Percentiles rank a stretch among this genome's conserved stretches.
These are phyloP conservation scores for Sporothrix brasiliensis DNA, from an alignment of 2,329 filamentous ascomycete species.

Conservation along the genomic window DNA sequence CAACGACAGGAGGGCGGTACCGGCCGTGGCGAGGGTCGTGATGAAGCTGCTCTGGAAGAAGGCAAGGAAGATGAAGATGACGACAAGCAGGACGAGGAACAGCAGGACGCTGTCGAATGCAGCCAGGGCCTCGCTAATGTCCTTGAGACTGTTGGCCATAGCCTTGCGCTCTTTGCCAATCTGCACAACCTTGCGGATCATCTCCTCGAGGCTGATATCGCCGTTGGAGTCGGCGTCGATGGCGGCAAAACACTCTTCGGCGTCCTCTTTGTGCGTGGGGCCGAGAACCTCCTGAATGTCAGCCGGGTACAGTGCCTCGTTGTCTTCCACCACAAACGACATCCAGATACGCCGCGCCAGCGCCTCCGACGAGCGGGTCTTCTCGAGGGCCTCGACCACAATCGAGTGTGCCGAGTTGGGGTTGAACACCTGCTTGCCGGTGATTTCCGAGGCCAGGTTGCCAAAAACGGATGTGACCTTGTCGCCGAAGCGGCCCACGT, in stretches of 20 bases:
- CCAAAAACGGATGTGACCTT: constrained; percentile 93
- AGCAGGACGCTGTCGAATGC: constrained; percentile 87
- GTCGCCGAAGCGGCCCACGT: constrained; percentile 80
- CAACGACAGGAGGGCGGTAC: constrained; percentile 89
- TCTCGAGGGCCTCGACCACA: constrained; percentile 86
- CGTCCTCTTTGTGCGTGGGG: constrained; percentile 69
- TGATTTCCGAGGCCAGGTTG: constrained; percentile 91
- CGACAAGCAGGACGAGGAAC: constrained; percentile 76
- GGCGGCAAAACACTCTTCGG: constrained; percentile 79
- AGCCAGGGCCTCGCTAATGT: constrained; percentile 90
- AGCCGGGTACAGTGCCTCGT: constrained; percentile 74
- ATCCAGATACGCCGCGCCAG: constrained; percentile 95
- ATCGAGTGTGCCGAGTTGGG: constrained; percentile 87
- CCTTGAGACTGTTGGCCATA: constrained; percentile 91
- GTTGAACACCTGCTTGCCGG: constrained; percentile 94
- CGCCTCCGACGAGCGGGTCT: constrained; percentile 81
- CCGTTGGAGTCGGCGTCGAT: constrained; percentile 89
- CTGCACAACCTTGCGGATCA: constrained; percentile 84
- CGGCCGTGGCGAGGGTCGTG: constrained; percentile 83
- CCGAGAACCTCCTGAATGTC: constrained; percentile 90
- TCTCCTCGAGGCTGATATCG: constrained; percentile 93
- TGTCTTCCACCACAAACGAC: constrained; percentile 92
- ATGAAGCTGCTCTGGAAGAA: constrained; percentile 88
- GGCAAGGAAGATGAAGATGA: constrained; percentile 82
- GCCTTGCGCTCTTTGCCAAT: constrained; percentile 85